These are phyloP conservation scores for Parmales sp. DNA, from an alignment of 108 stramenopile genomes.

Conservation along the genomic window DNA sequence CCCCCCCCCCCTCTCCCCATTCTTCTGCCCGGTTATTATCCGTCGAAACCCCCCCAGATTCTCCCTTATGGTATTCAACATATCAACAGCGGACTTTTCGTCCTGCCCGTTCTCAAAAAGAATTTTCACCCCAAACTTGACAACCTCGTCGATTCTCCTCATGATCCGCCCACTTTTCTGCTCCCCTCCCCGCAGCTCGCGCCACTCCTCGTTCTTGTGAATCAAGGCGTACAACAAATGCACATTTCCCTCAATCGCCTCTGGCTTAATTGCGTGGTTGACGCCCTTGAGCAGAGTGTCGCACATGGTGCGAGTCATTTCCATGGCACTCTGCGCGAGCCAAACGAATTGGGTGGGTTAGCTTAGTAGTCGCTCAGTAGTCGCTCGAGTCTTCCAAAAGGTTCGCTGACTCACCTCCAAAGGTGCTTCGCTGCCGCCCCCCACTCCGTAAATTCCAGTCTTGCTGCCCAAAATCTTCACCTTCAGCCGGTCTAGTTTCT, in stretches of 20 bases:
- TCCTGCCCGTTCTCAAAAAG: no score
- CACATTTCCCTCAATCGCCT: slow-evolving; percentile 54
- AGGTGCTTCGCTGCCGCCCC: slow-evolving; percentile 13
- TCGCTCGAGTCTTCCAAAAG: background rate
- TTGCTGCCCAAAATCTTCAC: slow-evolving; percentile 36
- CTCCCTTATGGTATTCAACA: background rate
- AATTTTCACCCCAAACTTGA: no score
- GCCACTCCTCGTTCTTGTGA: slow-evolving; percentile 52
- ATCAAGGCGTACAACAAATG: slow-evolving; percentile 61
- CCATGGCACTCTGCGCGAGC: no score
- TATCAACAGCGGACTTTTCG: no score
- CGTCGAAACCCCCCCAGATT: background rate
- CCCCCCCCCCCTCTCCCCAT: background rate
- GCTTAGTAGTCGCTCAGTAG: background rate
- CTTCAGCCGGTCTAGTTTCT: slow-evolving; percentile 29
- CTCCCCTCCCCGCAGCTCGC: background rate
- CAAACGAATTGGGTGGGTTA: no score
- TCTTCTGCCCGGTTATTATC: background rate
- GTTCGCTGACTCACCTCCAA: background rate
- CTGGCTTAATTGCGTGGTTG: slow-evolving; percentile 42
- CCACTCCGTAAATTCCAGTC: slow-evolving; percentile 62
- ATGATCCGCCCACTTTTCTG: background rate
- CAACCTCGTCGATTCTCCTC: background rate
- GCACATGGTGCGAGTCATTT: no score
- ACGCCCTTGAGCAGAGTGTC: slow-evolving; percentile 50